Evolutionary conservation across 352 stramenopile genomes (phyloP).

Genomic region (Phytophthora pluvialis): DNA sequence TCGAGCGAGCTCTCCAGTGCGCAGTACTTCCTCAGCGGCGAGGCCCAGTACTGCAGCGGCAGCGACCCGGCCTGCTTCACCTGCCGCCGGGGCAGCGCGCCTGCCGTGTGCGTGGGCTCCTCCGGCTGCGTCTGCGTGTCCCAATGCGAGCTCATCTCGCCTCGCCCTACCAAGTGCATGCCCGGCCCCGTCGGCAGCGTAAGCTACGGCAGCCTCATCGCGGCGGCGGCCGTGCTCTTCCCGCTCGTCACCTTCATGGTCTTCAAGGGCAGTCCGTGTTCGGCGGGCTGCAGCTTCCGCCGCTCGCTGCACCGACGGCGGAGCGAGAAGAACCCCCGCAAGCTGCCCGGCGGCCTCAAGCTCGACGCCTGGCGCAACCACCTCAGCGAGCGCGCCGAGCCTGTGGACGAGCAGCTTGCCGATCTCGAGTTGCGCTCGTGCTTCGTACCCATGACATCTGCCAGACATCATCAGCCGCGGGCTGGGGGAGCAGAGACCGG

Average conservation of each 20-base stretch:
- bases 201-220: slow-evolving; percentile 13
- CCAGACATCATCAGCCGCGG: slow-evolving; percentile 18
- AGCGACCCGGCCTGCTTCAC: slow-evolving; percentile 25
- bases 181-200: background rate
- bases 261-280: slow-evolving; percentile 26
- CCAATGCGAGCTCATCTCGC: slow-evolving; percentile 30
- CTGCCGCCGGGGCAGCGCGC: slow-evolving; percentile 16
- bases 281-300: slow-evolving; percentile 8
- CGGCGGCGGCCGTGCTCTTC: slow-evolving; percentile 17
- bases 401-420: slow-evolving; percentile 19
- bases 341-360: slow-evolving; percentile 23
- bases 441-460: slow-evolving; percentile 32
- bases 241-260: slow-evolving; percentile 23
- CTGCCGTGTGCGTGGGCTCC: slow-evolving; percentile 18
- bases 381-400: slow-evolving; percentile 21
- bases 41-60: slow-evolving; percentile 22
- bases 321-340: slow-evolving; percentile 11
- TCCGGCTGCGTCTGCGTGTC: slow-evolving; percentile 24
- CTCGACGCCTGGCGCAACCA: slow-evolving; percentile 34
- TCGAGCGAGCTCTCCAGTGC: slow-evolving; percentile 1
- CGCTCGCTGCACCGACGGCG: slow-evolving; percentile 5
- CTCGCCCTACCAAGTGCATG: slow-evolving; percentile 19
- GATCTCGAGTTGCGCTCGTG: slow-evolving; percentile 37
- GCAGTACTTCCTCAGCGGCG: slow-evolving; percentile 18
- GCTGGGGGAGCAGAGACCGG: slow-evolving; percentile 20